Conservation (phyloP, 192 early-diverging fungal genomes). For the Umbelopsis ramanniana region DNA sequence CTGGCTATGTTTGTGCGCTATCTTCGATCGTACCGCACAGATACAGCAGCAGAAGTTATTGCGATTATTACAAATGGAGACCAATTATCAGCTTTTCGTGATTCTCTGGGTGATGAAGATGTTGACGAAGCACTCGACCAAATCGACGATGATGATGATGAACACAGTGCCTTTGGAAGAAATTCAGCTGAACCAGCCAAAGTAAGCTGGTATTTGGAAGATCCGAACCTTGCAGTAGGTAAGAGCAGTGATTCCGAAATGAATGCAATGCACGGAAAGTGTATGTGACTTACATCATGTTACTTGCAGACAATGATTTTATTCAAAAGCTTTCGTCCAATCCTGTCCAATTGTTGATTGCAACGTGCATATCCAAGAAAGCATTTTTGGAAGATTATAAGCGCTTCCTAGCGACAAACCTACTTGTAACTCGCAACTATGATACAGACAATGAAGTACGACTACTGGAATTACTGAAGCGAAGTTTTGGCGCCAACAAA, state of each 20-base stretch:
- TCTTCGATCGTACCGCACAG: conserved; percentile 65
- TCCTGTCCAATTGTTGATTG: conserved; percentile 68
- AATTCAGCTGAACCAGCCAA: conserved; percentile 44
- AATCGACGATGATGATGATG: background rate
- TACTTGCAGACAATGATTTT: conserved; percentile 28
- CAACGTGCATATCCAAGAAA: conserved; percentile 71
- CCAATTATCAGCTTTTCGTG: background rate
- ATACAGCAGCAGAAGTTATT: conserved; percentile 1
- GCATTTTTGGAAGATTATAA: conserved; percentile 77
- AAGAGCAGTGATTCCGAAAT: background rate
- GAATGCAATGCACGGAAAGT: no score
- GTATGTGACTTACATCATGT: background rate
- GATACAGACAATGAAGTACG: conserved; percentile 60
- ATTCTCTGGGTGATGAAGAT: background rate
- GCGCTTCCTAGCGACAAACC: conserved; percentile 50
- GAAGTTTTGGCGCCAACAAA: conserved; percentile 67
- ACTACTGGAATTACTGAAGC: conserved; percentile 76
- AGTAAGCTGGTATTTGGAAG: background rate
- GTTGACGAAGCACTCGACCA: background rate
- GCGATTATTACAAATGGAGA: background rate
- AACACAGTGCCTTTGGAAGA: background rate
- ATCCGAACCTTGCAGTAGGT: background rate
- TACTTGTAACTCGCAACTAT: conserved; percentile 56
- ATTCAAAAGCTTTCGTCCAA: conserved; percentile 50
- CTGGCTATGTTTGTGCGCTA: conserved; percentile 63